Percentiles rank a stretch among this genome's conserved stretches.
Conservation (phyloP, 2,329 filamentous ascomycete genomes). For the Aspergillus sergii region DNA sequence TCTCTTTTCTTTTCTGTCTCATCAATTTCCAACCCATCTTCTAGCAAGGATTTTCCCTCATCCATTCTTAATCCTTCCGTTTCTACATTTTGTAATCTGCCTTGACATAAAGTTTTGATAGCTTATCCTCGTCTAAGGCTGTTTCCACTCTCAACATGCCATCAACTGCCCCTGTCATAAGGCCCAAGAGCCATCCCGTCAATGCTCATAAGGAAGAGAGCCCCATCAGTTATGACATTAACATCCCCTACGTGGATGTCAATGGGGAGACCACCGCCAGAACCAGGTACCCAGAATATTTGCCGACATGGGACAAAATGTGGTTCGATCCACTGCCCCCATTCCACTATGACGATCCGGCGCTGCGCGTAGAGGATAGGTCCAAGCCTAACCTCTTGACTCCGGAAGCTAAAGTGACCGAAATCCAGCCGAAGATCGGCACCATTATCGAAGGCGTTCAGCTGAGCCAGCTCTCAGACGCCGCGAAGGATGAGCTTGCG, state of each 20-base stretch:
- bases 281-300: slow-evolving; percentile 48
- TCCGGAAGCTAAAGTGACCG: slow-evolving; percentile 32
- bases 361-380: slow-evolving; percentile 46
- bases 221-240: slow-evolving; percentile 51
- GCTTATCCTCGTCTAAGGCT: not conserved
- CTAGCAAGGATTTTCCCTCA: slow-evolving; percentile 1
- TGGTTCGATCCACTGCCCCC: slow-evolving; percentile 50
- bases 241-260: slow-evolving; percentile 51
- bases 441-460: slow-evolving; percentile 49
- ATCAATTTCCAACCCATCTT: not conserved
- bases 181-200: slow-evolving; percentile 29
- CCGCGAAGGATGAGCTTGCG: slow-evolving; percentile 55
- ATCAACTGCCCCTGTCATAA: slow-evolving; percentile 33
- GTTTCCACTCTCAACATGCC: slow-evolving; percentile 27
- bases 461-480: slow-evolving; percentile 49
- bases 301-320: slow-evolving; percentile 51
- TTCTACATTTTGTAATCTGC: not conserved
- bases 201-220: slow-evolving; percentile 31
- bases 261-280: slow-evolving; percentile 40
- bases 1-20: slow-evolving; percentile 7
- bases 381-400: slow-evolving; percentile 41
- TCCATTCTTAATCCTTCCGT: not conserved
- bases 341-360: slow-evolving; percentile 51
- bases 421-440: slow-evolving; percentile 48
- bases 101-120: not conserved